These are phyloP conservation scores for Diatrype stigma DNA, from an alignment of 2,329 filamentous ascomycete species.

Conservation along the genomic window DNA sequence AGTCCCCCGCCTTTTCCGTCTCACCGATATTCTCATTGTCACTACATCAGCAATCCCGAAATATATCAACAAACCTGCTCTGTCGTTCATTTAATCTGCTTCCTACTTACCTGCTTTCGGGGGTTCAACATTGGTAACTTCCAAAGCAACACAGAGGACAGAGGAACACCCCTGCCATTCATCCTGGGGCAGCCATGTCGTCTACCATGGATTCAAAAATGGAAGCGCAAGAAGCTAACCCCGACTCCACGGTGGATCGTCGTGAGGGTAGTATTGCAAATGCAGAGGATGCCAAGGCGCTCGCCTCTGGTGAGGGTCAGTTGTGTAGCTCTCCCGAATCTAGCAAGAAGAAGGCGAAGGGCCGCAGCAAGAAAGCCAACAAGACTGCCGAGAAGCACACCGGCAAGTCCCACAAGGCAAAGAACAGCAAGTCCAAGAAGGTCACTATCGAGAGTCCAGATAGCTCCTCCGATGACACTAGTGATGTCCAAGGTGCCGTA, in stretches of 20 bases:
- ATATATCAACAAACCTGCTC: too few species aligned
- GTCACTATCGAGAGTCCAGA: slow-evolving; percentile 3
- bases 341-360: slow-evolving; percentile 25
- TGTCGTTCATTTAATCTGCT: too few species aligned
- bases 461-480: slow-evolving; percentile 5
- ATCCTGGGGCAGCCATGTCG: slow-evolving; percentile 5
- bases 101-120: too few species aligned
- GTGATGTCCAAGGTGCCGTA: slow-evolving; percentile 11
- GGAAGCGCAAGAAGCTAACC: slow-evolving; percentile 16
- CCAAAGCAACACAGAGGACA: too few species aligned
- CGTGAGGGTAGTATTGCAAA: slow-evolving; percentile 14
- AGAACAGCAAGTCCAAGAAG: slow-evolving; percentile 16
- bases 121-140: background rate
- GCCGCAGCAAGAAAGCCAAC: slow-evolving; percentile 23
- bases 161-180: too few species aligned
- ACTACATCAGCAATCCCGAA: too few species aligned
- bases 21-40: background rate
- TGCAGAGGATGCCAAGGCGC: slow-evolving; percentile 12
- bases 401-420: slow-evolving; percentile 11
- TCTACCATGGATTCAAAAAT: slow-evolving; percentile 14
- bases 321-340: slow-evolving; percentile 10
- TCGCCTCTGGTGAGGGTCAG: slow-evolving; percentile 18
- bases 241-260: slow-evolving; percentile 13
- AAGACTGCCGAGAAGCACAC: slow-evolving; percentile 10
- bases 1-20: background rate